Evolutionary conservation across 2,329 filamentous ascomycete species (phyloP), one percentile per base, ranked within the genome.

Genomic region (Zasmidium cellare): DNA sequence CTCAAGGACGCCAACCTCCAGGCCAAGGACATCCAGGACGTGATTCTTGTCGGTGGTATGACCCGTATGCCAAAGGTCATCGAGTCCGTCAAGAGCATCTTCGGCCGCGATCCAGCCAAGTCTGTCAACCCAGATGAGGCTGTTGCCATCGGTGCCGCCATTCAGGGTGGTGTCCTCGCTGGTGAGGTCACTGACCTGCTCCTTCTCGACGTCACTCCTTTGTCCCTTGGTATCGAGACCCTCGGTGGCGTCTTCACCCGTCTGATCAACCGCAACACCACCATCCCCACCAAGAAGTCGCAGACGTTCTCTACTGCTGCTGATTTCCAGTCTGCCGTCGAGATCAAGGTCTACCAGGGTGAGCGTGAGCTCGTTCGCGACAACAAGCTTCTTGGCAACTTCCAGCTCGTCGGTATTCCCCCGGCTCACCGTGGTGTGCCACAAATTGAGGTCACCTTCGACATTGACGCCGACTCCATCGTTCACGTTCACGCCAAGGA

Each of bases 281-380:
- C 93, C 67, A 97, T 97, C 75, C 93, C 93, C 57, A 97, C 93
- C 81, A 97, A 97, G 89, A 97, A 97, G 84, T 97, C 92, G 12
- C 92, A 97, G 82, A 87, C 92, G 74, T 97, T 97, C 87, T 97
- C 92, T 56, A 97, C 93, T 52, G 92, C 92, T 55, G 92, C 93
- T 68, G 93, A 97, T 77, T 96, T 96, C 90, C 93, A 97, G 84
- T 96, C 91, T 64, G 93, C 92, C 69, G 93, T 97, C 74, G 92
- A 97, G 84, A 97, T 97, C 84, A 97, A 97, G 90, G 93, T 97
- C 65, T 97, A 87, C 89, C 92, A 97, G 87, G 93, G 93, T 84
- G 93, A 97, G 86, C 93, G 93, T 90, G 92, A 97, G 84, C 91
- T 97, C 64, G 92, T 97, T 77, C 89, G 88, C 75, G 93, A 97